These are phyloP conservation scores for Xerocomellus intermedius DNA, from an alignment of 768 basidiomycete species.

Conservation along the genomic window DNA sequence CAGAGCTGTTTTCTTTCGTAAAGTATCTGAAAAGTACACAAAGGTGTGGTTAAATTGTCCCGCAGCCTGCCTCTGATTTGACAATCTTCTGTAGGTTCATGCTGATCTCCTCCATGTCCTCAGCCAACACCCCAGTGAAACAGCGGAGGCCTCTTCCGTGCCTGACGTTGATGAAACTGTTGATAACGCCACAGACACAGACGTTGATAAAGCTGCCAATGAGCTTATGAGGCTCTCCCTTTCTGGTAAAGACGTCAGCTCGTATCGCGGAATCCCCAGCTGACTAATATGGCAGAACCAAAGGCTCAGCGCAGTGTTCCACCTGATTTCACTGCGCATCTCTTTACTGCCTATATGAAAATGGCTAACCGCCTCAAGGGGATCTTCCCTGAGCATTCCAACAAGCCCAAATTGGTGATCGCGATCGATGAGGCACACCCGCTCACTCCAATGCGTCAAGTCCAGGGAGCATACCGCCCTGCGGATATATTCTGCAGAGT, in stretches of 20 bases:
- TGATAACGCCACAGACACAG: no score
- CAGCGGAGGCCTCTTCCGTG: not conserved
- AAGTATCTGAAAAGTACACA: not conserved
- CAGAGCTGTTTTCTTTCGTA: not conserved
- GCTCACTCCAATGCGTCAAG: not conserved
- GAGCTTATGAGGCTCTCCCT: not conserved
- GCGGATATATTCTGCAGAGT: constrained; percentile 8
- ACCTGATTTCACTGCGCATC: not conserved
- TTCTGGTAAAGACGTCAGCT: not conserved
- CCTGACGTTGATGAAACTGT: not conserved
- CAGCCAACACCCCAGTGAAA: not conserved
- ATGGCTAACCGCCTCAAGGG: not conserved
- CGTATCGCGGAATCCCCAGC: not conserved
- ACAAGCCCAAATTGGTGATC: constrained; percentile 8
- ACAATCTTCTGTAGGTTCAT: not conserved
- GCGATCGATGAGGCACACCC: constrained; percentile 16
- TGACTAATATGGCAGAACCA: not conserved
- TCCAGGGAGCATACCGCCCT: not conserved
- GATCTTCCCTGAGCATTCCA: not conserved
- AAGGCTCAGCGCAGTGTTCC: not conserved
- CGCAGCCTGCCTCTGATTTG: not conserved
- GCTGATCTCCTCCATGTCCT: not conserved
- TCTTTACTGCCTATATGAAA: not conserved
- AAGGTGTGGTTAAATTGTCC: not conserved
- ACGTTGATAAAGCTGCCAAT: not conserved